Base-by-base conservation (phyloP, 1,139 yeast species). In the Scheffersomyces cryptocercus region DNA sequence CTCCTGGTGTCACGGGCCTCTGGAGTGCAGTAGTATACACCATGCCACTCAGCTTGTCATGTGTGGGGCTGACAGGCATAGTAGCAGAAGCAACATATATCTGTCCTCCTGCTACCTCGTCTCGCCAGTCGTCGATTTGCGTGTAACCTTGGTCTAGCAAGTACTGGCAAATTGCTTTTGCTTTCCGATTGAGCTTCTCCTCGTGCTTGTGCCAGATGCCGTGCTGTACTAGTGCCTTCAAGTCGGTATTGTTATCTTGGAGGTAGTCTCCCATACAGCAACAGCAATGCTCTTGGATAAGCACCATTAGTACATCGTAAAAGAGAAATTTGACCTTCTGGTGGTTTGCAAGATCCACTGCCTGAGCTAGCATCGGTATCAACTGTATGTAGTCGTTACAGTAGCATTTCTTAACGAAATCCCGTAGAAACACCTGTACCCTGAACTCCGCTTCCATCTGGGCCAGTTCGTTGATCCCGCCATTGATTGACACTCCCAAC, bases 251-350 rank as follows among this genome's bases (percentile, higher is more conserved):
- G 4, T 46, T 45, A 33, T 65, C 68, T 12, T 44, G 38, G 13
- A 72, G 48, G 45, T 68, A 64, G 1, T 64, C 68, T 10, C 36
- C 48, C 68, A 70, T 64, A 43, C 78, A 73, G 46, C 79, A 73
- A 2, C 53, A 37, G 7, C 52, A 34, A 50, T 74, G 80, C 9
- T 40, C 44, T 12, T 51, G 49, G 1, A 71, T 48, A 5, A 73
- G 43, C 1, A 53, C 39, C 29, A 56, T 53, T 3, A 67, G 52
- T 3, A 66, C 52, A 5, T 64, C 62, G 48, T 65, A 70, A 46
- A 66, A 65, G 6, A 62, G 42, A n/a, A 49, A 45, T 39, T 58
- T 59, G 34, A 54, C 40, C 5, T 52, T 53, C 1, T 43, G 36
- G 10, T 39, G 43, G 4, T 53, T 53, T 1, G 70, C 49, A 11